Conservation (phyloP, 352 stramenopile genomes). For the Pythium scleroteichum region DNA sequence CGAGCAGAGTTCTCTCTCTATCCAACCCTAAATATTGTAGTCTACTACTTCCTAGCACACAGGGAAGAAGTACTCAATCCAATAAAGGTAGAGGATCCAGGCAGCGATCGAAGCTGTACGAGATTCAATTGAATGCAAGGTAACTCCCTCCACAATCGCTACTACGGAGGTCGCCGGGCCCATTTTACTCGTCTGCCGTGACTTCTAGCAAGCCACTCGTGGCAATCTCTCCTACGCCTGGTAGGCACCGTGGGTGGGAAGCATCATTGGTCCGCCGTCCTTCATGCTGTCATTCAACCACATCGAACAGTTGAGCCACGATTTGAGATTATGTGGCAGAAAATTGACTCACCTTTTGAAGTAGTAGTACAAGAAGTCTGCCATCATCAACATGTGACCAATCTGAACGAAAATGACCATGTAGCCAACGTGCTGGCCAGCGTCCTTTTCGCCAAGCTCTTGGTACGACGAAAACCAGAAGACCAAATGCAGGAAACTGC, state of each 20-base stretch:
- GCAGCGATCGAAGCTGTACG: conserved; percentile 18
- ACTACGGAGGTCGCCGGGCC: no score
- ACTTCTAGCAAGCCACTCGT: no score
- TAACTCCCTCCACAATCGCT: no score
- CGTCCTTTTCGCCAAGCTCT: conserved; percentile 94
- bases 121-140: conserved; percentile 15
- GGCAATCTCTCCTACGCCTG: conserved; percentile 53
- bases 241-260: conserved; percentile 86
- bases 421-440: conserved; percentile 89
- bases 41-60: conserved; percentile 1
- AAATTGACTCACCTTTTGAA: conserved; percentile 84
- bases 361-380: conserved; percentile 99
- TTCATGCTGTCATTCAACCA: conserved; percentile 63
- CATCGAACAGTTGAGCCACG: not conserved
- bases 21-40: conserved; percentile 5
- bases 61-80: conserved; percentile 5
- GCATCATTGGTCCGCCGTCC: conserved; percentile 86
- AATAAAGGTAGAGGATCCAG: conserved; percentile 6
- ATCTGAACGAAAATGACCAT: conserved; percentile 98
- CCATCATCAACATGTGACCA: conserved; percentile 98
- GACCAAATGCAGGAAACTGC: conserved; percentile 95
- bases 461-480: conserved; percentile 99
- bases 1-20: conserved; percentile 10
- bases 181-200: no score
- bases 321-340: not conserved